Conservation (phyloP, 1,284 basidiomycete species). For the Paramarasmius palmivorus region DNA sequence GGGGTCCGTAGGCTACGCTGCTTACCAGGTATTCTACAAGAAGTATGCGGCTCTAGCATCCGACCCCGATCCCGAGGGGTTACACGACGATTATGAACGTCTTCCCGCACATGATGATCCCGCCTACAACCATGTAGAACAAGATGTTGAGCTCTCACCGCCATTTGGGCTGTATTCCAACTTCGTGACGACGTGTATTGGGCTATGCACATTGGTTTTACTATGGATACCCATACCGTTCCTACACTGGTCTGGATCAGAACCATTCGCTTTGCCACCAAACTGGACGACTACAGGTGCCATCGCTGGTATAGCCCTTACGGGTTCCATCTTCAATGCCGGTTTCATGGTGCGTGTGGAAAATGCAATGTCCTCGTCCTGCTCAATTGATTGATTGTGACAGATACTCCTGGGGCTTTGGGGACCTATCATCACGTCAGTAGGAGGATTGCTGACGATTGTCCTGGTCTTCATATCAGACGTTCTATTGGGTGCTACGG, state of each 20-base stretch:
- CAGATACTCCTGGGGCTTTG: slow-evolving; percentile 77
- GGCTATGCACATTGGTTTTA: slow-evolving; percentile 59
- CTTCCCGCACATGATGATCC: slow-evolving; percentile 37
- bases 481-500: slow-evolving; percentile 57
- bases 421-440: slow-evolving; percentile 85
- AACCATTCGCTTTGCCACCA: slow-evolving; percentile 61
- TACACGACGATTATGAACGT: slow-evolving; percentile 44
- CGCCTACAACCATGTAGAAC: slow-evolving; percentile 16
- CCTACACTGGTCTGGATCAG: slow-evolving; percentile 58
- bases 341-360: slow-evolving; percentile 69
- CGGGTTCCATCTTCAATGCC: slow-evolving; percentile 75
- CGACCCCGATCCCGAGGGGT: slow-evolving; percentile 46
- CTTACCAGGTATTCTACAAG: slow-evolving; percentile 85
- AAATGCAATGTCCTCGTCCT: slow-evolving; percentile 3
- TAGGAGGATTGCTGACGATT: slow-evolving; percentile 82
- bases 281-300: slow-evolving; percentile 41
- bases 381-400: slow-evolving; percentile 7
- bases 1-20: slow-evolving; percentile 67
- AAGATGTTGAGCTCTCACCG: slow-evolving; percentile 47
- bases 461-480: slow-evolving; percentile 79
- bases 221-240: slow-evolving; percentile 77
- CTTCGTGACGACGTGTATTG: slow-evolving; percentile 67
- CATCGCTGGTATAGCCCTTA: slow-evolving; percentile 62
- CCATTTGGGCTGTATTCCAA: slow-evolving; percentile 84
- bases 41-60: slow-evolving; percentile 67